These are phyloP conservation scores for Thalassiosira pacifica DNA, from an alignment of 352 stramenopile genomes.

Conservation along the genomic window DNA sequence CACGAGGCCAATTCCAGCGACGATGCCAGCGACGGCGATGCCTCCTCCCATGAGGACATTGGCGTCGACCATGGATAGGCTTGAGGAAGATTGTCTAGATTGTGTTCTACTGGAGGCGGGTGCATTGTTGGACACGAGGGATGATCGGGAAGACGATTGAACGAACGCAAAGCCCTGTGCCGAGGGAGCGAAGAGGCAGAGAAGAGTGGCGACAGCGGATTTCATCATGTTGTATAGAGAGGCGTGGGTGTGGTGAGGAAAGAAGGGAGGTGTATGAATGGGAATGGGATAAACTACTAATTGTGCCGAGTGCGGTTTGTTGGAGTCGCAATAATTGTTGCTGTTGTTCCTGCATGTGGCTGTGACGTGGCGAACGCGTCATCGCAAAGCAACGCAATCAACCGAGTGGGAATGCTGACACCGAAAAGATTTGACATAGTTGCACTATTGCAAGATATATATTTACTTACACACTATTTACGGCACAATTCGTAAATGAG, in stretches of 20 bases:
- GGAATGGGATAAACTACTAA: neutral
- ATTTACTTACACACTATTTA: too few species aligned
- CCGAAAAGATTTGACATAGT: too few species aligned
- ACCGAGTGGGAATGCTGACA: too few species aligned
- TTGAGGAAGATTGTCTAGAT: conserved; percentile 28
- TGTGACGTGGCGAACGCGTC: too few species aligned
- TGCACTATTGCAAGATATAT: too few species aligned
- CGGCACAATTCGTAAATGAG: too few species aligned
- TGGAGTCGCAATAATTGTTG: too few species aligned
- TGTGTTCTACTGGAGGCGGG: neutral
- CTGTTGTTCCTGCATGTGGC: too few species aligned
- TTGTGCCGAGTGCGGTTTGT: too few species aligned
- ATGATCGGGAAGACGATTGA: conserved; percentile 2
- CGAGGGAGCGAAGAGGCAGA: conserved; percentile 19
- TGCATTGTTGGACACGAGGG: neutral
- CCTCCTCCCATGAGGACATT: conserved; percentile 73
- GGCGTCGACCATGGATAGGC: conserved; percentile 57
- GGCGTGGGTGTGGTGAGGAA: too few species aligned
- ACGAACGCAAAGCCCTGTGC: conserved; percentile 47
- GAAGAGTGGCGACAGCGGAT: conserved; percentile 12
- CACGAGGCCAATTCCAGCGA: conserved; percentile 78
- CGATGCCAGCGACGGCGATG: conserved; percentile 75
- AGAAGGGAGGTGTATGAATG: neutral
- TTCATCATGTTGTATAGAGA: conserved; percentile 20
- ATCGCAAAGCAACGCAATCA: too few species aligned